Evolutionary conservation across 1,284 basidiomycete species (phyloP).

Genomic region (Cutaneotrichosporon sp.): DNA sequence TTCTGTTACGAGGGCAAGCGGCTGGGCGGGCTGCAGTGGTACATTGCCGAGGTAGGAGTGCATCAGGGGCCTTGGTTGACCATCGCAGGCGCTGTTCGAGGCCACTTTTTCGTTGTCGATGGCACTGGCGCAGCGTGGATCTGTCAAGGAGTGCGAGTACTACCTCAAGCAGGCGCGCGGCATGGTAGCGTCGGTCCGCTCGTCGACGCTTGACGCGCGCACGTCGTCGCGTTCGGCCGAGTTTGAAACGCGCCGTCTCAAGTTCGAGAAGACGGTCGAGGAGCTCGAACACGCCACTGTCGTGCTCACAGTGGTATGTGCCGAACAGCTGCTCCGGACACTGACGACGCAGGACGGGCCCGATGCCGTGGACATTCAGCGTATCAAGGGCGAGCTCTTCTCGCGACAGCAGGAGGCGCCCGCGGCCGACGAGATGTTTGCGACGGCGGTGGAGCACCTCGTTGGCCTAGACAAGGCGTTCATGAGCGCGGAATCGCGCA

Average conservation of each 20-base stretch:
- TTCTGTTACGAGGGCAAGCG: conserved; percentile 29
- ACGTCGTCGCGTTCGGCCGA: conserved; percentile 64
- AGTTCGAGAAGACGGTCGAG: conserved; percentile 55
- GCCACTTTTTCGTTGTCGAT: conserved; percentile 61
- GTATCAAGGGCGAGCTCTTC: conserved; percentile 55
- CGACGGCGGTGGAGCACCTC: conserved; percentile 32
- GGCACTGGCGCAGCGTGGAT: conserved; percentile 65
- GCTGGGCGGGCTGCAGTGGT: conserved; percentile 66
- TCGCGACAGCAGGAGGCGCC: conserved; percentile 53
- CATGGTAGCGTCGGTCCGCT: conserved; percentile 62
- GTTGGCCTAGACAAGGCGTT: conserved; percentile 35
- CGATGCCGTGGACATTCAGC: conserved; percentile 60
- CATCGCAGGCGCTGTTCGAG: conserved; percentile 51
- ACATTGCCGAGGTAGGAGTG: conserved; percentile 54
- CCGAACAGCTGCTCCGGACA: background rate
- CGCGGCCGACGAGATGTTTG: conserved; percentile 51
- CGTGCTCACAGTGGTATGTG: conserved; percentile 30
- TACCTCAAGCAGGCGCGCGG: conserved; percentile 68
- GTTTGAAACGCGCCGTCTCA: conserved; percentile 60
- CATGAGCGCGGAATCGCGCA: conserved; percentile 27
- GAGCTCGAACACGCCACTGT: conserved; percentile 55
- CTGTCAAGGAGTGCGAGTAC: conserved; percentile 72
- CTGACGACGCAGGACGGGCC: conserved; percentile 39
- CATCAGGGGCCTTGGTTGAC: background rate
- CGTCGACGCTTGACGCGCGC: conserved; percentile 60